phyloP scores from a whole-genome alignment of 202 grass and related monocot species.

The Bolboschoenoplectus hybrid region DNA sequence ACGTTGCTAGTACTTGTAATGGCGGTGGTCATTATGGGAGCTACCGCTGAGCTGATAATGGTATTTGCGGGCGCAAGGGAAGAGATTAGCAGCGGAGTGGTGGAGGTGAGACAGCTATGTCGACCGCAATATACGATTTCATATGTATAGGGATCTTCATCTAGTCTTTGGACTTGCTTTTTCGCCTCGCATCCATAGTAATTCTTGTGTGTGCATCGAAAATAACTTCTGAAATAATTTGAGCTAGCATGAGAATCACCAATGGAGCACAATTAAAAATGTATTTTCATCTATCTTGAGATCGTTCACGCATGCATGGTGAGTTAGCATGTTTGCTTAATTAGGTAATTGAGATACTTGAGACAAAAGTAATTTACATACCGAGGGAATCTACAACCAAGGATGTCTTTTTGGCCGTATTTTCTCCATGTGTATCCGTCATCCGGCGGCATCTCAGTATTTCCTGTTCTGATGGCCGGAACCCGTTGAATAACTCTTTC shows the following conservation, averaged over 20 bases:
- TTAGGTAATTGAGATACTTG: not conserved
- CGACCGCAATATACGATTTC: slow-evolving; percentile 75
- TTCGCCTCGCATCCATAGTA: slow-evolving; percentile 90
- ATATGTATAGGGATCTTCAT: slow-evolving; percentile 72
- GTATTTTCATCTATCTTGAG: not conserved
- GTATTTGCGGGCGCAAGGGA: not conserved
- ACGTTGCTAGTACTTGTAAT: slow-evolving; percentile 17
- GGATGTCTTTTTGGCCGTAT: slow-evolving; percentile 90
- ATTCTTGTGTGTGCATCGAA: slow-evolving; percentile 88
- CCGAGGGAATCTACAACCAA: slow-evolving; percentile 71
- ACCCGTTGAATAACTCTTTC: slow-evolving; percentile 46
- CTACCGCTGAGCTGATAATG: not conserved
- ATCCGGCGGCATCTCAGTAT: slow-evolving; percentile 72
- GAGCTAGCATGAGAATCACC: not conserved
- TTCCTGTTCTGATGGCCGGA: slow-evolving; percentile 52
- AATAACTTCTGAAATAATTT: slow-evolving; percentile 68
- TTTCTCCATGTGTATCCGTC: slow-evolving; percentile 96
- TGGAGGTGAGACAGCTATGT: slow-evolving; percentile 85
- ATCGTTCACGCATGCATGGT: not conserved
- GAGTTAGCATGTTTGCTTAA: not conserved
- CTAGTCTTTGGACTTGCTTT: slow-evolving; percentile 82
- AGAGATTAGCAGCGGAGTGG: slow-evolving; percentile 56
- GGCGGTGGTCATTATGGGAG: slow-evolving; percentile 31
- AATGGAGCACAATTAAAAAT: not conserved
- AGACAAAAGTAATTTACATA: slow-evolving; percentile 28